Base-by-base conservation (phyloP, 208 protist species). In the Leishmania arabica region DNA sequence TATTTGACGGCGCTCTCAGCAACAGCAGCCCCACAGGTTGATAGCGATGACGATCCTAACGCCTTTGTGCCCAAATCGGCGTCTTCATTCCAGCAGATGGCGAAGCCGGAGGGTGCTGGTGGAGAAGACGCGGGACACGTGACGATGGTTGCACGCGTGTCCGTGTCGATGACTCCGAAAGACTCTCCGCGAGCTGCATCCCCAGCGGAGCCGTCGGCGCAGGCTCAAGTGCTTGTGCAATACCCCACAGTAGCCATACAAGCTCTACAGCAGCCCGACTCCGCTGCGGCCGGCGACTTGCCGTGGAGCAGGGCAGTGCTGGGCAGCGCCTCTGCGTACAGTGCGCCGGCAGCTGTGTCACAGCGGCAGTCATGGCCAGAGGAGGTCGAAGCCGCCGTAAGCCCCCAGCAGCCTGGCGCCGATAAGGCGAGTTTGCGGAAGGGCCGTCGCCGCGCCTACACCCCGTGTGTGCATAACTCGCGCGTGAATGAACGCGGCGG, bases 261-360 rank as follows among this genome's bases (percentile, higher is more conserved):
- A 31, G 27, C 58, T 27, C 62, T 31, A 34, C 31, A 68, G 62
- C 73, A 70, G 58, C 54, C n/a, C 19, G 11, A 4, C 24, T 6
- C 56, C 9, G 47, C 17, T 19, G 19, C 21, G 15, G 15, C 37
- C 81, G 45, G 74, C 65, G 27, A 31, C 37, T 40, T 51, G 3
- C 53, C n/a, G 8, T 27, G 75, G 45, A 21, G 31, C 4, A 27
- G 34, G 15, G 24, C 42, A 15, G 62, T 37, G 42, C 5, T 45
- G 31, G 34, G 7, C 3, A 40, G 1, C 40, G 34, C 27, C 9
- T 77, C 74, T 17, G 27, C 64, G 11, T 69, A 71, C 56, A 73
- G 64, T n/a, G 79, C 77, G 1, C 78, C 83, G 27, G 78, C 83
- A 1, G 79, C 82, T 9, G 66, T 82, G 13, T 81, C 78, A 37